Evolutionary conservation across 73 alveolate genomes (phyloP).

Genomic region (Diophrys appendiculata): DNA sequence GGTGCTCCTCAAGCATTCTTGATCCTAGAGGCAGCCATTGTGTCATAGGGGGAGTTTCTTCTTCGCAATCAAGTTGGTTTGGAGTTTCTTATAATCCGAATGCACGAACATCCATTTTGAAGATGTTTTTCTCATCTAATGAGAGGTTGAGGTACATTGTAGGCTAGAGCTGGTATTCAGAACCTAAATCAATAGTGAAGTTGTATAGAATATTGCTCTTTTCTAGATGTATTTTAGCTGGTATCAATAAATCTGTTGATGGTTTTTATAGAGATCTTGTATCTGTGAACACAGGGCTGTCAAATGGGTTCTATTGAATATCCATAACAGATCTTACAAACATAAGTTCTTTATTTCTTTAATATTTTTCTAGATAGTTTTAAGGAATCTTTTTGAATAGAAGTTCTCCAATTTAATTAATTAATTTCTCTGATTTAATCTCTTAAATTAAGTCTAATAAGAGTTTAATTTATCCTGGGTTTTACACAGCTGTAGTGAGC

Average conservation of each 20-base stretch:
- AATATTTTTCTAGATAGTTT: too few species aligned
- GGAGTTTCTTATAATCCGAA: neutral
- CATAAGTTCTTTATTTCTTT: neutral
- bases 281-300: neutral
- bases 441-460: too few species aligned
- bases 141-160: constrained; percentile 6
- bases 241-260: neutral
- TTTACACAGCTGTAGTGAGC: too few species aligned
- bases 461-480: too few species aligned
- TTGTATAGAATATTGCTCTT: constrained; percentile 37
- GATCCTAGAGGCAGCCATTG: too few species aligned
- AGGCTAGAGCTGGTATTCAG: neutral
- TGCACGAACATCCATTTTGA: constrained; percentile 12
- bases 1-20: too few species aligned
- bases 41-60: too few species aligned
- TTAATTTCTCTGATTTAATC: too few species aligned
- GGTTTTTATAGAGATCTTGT: neutral
- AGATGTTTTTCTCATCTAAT: constrained; percentile 25
- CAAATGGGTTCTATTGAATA: neutral
- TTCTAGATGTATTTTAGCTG: neutral
- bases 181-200: constrained; percentile 15
- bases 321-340: neutral
- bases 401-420: too few species aligned
- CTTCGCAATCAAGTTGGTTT: too few species aligned
- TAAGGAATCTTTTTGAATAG: too few species aligned